These are phyloP conservation scores for Aspergillus floridensis DNA, from an alignment of 2,329 filamentous ascomycete species.

Conservation along the genomic window DNA sequence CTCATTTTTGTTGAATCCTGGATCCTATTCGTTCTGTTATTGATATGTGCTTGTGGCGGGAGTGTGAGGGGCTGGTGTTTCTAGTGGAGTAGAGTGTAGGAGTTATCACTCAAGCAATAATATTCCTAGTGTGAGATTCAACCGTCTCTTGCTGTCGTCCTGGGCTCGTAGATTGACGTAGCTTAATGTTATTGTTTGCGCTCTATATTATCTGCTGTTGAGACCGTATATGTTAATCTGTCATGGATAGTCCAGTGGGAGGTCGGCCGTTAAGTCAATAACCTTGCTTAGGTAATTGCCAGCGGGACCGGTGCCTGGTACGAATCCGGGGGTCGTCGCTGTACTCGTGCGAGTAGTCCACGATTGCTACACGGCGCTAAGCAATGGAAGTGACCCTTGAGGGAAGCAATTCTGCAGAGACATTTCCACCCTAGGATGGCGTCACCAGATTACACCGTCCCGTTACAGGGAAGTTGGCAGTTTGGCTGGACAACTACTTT, in stretches of 20 bases:
- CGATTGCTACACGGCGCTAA: constrained; percentile 54
- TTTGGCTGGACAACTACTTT: constrained; percentile 38
- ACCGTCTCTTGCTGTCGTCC: not conserved
- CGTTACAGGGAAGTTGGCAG: constrained; percentile 38
- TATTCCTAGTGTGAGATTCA: not conserved
- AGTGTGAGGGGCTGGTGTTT: not conserved
- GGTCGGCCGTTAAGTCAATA: constrained; percentile 35
- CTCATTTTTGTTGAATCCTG: not conserved
- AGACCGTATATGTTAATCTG: constrained; percentile 28
- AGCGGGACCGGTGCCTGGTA: constrained; percentile 52
- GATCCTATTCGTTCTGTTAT: not conserved
- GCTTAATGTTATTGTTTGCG: not conserved
- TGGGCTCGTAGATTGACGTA: not conserved
- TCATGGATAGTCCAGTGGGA: constrained; percentile 44
- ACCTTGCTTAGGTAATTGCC: constrained; percentile 38
- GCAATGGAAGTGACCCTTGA: constrained; percentile 55
- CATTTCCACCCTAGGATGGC: constrained; percentile 54
- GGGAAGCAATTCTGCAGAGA: constrained; percentile 61
- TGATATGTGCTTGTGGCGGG: not conserved
- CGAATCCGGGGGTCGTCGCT: constrained; percentile 53
- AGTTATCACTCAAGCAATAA: not conserved
- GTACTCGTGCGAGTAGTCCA: constrained; percentile 56
- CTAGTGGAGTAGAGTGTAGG: not conserved
- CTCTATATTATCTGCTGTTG: no score
- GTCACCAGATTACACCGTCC: constrained; percentile 52